Evolutionary conservation across 1,139 yeast species (phyloP), one percentile per base, ranked within the genome.

Genomic region (Yamadazyma oceani): DNA sequence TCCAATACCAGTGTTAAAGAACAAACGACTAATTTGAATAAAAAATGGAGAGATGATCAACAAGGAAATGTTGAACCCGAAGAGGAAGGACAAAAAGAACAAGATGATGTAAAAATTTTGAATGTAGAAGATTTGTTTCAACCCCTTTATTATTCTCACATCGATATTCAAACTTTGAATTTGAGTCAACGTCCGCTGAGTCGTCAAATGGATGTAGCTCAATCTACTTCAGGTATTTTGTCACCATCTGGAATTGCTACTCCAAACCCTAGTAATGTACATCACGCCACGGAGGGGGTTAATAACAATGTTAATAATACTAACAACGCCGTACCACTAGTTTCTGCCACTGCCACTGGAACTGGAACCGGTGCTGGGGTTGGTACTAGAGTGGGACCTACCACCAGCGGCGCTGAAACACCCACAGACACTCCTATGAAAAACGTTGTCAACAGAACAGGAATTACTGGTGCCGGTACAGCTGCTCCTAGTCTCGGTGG

Each of bases 121-220:
- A 40, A 51, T 15, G 50, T 64, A 16, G 54, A 58, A 37, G 62
- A 55, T 26, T 51, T 69, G 30, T 69, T 69, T 41, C 53, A 54
- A 45, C 69, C 71, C 1, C 39, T 41, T 12, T 50, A 49, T 38
- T 55, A 58, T 34, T 36, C 56, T 2, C 10, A 21, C 12, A 3
- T 17, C 3, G 35, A 30, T 14, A 15, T 13, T 11, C 29, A 11
- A 15, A 15, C 14, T 12, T 14, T 17, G 13, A 32, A 25, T 12
- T 14, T 17, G 13, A 32, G 27, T 27, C 2, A 29, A 27, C 42
- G 9, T 19, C 24, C 16, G 23, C n/a, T 26, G 28, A 26, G 16
- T 26, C 28, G 28, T 9, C 28, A 14, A 8, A 12, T 26, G 4
- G 7, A 26, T 7, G 28, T 9, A 7, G 32, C 15, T 15, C 17